Base-by-base conservation (phyloP, 352 stramenopile genomes). In the Pythium phragmitis region DNA sequence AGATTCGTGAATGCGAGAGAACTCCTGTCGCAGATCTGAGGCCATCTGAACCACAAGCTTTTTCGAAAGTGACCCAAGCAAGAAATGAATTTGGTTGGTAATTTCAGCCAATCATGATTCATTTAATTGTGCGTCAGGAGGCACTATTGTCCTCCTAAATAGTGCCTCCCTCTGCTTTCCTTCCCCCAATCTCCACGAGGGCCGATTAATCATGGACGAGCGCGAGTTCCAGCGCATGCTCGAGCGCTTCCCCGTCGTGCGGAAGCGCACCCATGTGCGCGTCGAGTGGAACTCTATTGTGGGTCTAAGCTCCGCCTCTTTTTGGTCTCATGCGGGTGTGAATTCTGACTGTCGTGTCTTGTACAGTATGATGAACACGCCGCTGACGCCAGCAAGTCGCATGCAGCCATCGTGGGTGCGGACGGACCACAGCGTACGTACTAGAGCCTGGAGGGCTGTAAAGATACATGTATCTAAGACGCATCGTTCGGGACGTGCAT, bases 281-380 rank as follows among this genome's bases (percentile, higher is more conserved):
- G 84, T 91, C 41, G 80, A 92, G 72, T 92, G 84, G 84, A 92
- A 92, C 59, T 74, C 79, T 33, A 76, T 89, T 69, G 84, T 78
- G 50, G 7, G 61, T 48, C 23, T 14, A 47, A 7, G 7, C 30
- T 26, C 16, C 4, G 30, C 1, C 2, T 26, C 5, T 46, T 8
- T 36, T 4, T 11, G 17, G 14, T n/a, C 17, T 17, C 11, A 42
- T 21, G 21, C 21, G 21, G 21, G 21, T 21, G 21, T 21, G 21
- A 21, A 21, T 21, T 36, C 30, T 60, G 21, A 58, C 48, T 17
- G 7, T 36, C 9, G 37, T 21, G 0, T 26, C 11, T 19, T 60
- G 34, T 1, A 52, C 19, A 76, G 69, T 70, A 76, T 62, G 66
- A 60, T 45, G 63, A 66, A 3, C 51, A 46, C 43, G 2, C 42